These are phyloP conservation scores for Ascochyta lentis DNA, from an alignment of 2,329 filamentous ascomycete genomes.

Conservation along the genomic window DNA sequence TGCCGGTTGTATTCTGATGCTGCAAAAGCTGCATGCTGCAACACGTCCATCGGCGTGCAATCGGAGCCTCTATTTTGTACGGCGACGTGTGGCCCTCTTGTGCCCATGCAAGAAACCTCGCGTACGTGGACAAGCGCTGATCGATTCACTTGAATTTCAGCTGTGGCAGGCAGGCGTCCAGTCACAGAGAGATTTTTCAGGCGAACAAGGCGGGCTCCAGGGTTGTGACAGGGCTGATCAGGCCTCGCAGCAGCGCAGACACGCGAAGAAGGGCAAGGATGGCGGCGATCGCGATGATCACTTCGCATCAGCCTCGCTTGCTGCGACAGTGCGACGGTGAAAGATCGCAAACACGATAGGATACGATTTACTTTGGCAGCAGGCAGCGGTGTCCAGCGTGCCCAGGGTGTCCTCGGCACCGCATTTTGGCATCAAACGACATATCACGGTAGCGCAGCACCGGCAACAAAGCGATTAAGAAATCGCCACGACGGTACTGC, in stretches of 20 bases:
- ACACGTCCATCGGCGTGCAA: background rate
- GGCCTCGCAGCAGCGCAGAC: conserved; percentile 43
- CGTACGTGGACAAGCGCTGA: conserved; percentile 29
- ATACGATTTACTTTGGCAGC: background rate
- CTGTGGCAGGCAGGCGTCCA: conserved; percentile 24
- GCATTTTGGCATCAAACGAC: conserved; percentile 16
- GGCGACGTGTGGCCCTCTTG: conserved; percentile 14
- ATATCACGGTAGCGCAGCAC: conserved; percentile 16
- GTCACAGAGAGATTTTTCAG: conserved; percentile 26
- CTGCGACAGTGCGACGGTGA: conserved; percentile 26
- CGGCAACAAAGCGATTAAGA: conserved; percentile 18
- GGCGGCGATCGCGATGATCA: conserved; percentile 38
- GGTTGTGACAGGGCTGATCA: conserved; percentile 45
- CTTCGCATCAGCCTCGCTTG: conserved; percentile 30
- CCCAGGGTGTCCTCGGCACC: conserved; percentile 1
- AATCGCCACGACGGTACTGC: conserved; percentile 36
- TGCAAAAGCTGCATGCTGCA: conserved; percentile 7
- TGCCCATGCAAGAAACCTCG: background rate
- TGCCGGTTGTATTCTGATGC: background rate
- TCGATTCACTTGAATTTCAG: conserved; percentile 25
- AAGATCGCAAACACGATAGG: conserved; percentile 11
- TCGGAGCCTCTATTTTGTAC: background rate
- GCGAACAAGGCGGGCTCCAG: conserved; percentile 8
- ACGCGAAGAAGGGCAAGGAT: conserved; percentile 37
- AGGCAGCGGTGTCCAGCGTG: background rate